Evolutionary conservation across 2,329 filamentous ascomycete genomes (phyloP).

Genomic region (Zymoseptoria crescenta): DNA sequence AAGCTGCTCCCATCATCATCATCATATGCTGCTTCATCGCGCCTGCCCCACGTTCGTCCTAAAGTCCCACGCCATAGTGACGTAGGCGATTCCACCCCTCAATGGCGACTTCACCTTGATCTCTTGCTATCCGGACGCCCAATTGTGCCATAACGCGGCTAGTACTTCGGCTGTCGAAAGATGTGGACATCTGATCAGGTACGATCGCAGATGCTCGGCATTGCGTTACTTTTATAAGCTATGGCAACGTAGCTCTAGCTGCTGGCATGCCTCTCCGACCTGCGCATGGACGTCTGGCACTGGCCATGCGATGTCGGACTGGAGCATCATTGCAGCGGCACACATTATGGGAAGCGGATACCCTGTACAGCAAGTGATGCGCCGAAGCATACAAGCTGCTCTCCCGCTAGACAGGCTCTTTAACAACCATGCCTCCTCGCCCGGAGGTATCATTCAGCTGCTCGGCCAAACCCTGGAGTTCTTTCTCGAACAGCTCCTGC

Average conservation of each 20-base stretch:
- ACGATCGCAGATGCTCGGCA: neutral
- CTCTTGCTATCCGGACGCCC: no score
- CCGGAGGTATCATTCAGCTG: slow-evolving; percentile 8
- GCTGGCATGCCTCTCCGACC: no score
- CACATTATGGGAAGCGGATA: no score
- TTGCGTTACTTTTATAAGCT: neutral
- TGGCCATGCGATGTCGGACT: no score
- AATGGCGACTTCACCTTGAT: neutral
- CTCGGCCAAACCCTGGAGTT: slow-evolving; percentile 1
- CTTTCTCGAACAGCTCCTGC: slow-evolving; percentile 8
- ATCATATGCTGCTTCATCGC: neutral
- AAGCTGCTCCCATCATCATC: neutral
- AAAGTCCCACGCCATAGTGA: neutral
- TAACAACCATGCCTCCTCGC: slow-evolving; percentile 1
- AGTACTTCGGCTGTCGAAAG: neutral
- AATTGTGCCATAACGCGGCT: neutral
- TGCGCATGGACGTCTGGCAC: no score
- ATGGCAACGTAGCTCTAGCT: neutral
- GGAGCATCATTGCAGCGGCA: no score
- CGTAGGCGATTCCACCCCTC: no score
- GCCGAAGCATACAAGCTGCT: no score
- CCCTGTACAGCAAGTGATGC: no score
- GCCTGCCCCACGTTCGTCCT: neutral
- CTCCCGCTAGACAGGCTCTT: no score
- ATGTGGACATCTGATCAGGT: neutral